Evolutionary conservation across 2,329 filamentous ascomycete species (phyloP).

Genomic region (Xylaria sp.): DNA sequence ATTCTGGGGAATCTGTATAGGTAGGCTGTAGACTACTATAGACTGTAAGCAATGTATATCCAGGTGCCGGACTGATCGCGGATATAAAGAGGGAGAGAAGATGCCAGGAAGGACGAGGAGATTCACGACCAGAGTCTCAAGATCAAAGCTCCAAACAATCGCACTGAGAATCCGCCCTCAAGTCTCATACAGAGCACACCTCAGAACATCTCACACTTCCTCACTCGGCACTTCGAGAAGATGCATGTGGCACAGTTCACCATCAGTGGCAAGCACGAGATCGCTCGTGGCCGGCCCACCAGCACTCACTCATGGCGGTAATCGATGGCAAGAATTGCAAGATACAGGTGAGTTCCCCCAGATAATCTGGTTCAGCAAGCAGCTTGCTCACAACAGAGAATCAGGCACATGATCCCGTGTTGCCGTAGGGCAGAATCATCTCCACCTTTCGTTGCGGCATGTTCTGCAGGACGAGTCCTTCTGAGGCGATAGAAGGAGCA

Average conservation of each 20-base stretch:
- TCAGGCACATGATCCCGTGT: not conserved
- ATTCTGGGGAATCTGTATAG: conserved; percentile 3
- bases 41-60: not conserved
- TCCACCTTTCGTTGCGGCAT: not conserved
- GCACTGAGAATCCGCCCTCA: too few species aligned
- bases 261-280: conserved; percentile 20
- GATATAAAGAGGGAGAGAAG: conserved; percentile 8
- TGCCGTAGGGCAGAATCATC: not conserved
- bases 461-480: not conserved
- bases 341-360: conserved; percentile 5
- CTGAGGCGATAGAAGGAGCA: not conserved
- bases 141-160: not conserved
- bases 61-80: not conserved
- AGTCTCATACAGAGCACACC: not conserved
- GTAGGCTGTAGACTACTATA: not conserved
- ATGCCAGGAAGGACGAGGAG: not conserved
- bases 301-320: conserved; percentile 17
- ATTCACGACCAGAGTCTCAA: not conserved
- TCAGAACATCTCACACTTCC: not conserved
- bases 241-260: conserved; percentile 21
- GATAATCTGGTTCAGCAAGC: not conserved
- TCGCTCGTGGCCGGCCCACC: conserved; percentile 17
- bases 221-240: not conserved
- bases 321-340: not conserved
- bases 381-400: not conserved